phyloP scores from a whole-genome alignment of 306 rosid species.

The Chamaecrista fasciculata region DNA sequence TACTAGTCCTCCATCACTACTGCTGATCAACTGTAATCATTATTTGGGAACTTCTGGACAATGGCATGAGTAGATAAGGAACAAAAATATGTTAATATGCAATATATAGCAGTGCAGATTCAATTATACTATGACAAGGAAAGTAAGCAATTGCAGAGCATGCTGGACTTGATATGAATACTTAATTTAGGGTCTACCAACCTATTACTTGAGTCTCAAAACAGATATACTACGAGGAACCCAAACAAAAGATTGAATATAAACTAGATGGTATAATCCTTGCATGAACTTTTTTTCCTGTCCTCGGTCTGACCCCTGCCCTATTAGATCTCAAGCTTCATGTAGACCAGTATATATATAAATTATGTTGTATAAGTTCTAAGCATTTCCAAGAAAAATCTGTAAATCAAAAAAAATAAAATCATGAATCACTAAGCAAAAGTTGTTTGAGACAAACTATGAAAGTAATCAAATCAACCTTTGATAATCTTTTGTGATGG shows the following conservation, averaged over 20 bases:
- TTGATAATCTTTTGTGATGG: slow-evolving; percentile 75
- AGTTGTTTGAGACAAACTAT: not conserved
- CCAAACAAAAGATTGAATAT: too few relatives aligned
- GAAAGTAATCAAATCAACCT: slow-evolving; percentile 45
- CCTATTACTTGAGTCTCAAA: not conserved
- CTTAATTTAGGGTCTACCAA: not conserved
- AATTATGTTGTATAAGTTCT: not conserved
- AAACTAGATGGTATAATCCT: too few relatives aligned
- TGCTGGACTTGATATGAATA: not conserved
- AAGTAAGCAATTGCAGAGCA: not conserved
- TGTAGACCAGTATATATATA: not conserved
- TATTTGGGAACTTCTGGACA: not conserved
- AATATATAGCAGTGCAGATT: not conserved
- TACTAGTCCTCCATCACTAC: too few relatives aligned
- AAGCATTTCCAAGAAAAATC: slow-evolving; percentile 4
- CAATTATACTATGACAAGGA: not conserved
- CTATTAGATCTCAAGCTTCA: not conserved
- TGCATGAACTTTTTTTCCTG: too few relatives aligned
- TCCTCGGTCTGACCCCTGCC: too few relatives aligned
- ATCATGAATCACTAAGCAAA: not conserved
- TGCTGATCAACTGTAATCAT: slow-evolving; percentile 15
- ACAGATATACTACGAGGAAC: too few relatives aligned
- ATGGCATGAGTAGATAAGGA: not conserved
- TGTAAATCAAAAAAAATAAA: not conserved
- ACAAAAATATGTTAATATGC: not conserved